Evolutionary conservation across 306 rosid species (phyloP), one percentile per base, ranked within the genome.

Genomic region (Cucurbita maxima): DNA sequence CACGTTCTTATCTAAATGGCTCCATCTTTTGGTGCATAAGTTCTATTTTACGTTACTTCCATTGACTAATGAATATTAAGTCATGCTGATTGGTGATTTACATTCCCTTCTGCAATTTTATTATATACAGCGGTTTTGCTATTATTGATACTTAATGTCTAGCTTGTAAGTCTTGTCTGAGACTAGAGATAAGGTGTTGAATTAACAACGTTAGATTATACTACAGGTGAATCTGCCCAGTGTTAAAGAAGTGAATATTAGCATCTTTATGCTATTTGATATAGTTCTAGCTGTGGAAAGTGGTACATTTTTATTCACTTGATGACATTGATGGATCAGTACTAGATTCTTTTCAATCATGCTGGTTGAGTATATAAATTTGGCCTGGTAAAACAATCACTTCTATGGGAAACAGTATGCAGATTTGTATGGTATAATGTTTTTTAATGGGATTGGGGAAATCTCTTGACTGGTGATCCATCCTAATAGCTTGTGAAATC

Each of bases 401-500:
- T 50, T 8, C 72, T 48, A 50, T 70, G 73, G 13, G 12, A 69
- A 68, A 69, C 57, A 69, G 44, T 48, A 69, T 48, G 57, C 41
- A 25, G 20, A 70, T 70, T 70, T 70, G 74, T 70, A 7, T 86
- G 63, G 78, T 72, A 81, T 68, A 84, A 79, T 57, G 51, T 82
- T 82, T 79, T 74, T 84, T 74, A 82, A 78, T 77, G 88, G 82
- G 81, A 84, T 87, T 85, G 77, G 82, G 51, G 85, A 82, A 84
- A 84, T 81, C 79, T 72, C 84, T 83, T 85, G 68, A 74, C 78
- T 81, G 77, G 82, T 59, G 88, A 75, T 82, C 83, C 52, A 73
- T 82, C 83, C 52, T 86, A 59, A 66, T 87, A 82, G 85, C 88
- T 77, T 87, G 87, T 68, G 92, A 91, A 86, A 80, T 84, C 89